These are phyloP conservation scores for Aspergillus hortae DNA, from an alignment of 2,329 filamentous ascomycete genomes.

Conservation along the genomic window DNA sequence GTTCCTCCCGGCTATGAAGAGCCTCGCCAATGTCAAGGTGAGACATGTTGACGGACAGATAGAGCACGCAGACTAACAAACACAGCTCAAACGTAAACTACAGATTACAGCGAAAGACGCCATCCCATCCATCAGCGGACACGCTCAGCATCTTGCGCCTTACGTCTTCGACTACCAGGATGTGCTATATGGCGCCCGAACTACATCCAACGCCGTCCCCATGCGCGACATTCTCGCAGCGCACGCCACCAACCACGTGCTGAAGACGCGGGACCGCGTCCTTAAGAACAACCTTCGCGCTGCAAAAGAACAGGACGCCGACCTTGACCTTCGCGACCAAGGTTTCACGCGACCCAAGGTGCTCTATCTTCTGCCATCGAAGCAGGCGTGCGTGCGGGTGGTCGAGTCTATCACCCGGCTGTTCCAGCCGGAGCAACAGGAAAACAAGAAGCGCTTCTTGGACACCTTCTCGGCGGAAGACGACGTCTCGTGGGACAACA, in stretches of 20 bases:
- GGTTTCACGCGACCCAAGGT: slow-evolving; percentile 95
- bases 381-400: slow-evolving; percentile 76
- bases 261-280: slow-evolving; percentile 88
- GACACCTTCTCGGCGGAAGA: slow-evolving; percentile 73
- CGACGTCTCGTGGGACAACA: slow-evolving; percentile 66
- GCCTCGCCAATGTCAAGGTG: slow-evolving; percentile 35
- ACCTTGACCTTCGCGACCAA: slow-evolving; percentile 80
- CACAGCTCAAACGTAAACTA: slow-evolving; percentile 70
- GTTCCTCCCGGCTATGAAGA: slow-evolving; percentile 28
- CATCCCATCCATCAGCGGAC: slow-evolving; percentile 55
- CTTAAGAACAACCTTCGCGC: slow-evolving; percentile 88
- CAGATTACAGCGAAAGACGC: slow-evolving; percentile 52
- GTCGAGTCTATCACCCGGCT: slow-evolving; percentile 73
- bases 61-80: slow-evolving; percentile 19
- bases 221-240: slow-evolving; percentile 72
- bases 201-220: slow-evolving; percentile 61
- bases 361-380: slow-evolving; percentile 82
- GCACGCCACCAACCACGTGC: slow-evolving; percentile 85
- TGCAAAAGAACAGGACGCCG: slow-evolving; percentile 61
- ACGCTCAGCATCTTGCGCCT: slow-evolving; percentile 65
- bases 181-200: slow-evolving; percentile 71
- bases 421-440: slow-evolving; percentile 82
- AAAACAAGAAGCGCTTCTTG: slow-evolving; percentile 89
- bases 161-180: slow-evolving; percentile 81
- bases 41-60: background rate